phyloP scores from a whole-genome alignment of 306 rosid genomes.

The Casuarina cunninghamiana region DNA sequence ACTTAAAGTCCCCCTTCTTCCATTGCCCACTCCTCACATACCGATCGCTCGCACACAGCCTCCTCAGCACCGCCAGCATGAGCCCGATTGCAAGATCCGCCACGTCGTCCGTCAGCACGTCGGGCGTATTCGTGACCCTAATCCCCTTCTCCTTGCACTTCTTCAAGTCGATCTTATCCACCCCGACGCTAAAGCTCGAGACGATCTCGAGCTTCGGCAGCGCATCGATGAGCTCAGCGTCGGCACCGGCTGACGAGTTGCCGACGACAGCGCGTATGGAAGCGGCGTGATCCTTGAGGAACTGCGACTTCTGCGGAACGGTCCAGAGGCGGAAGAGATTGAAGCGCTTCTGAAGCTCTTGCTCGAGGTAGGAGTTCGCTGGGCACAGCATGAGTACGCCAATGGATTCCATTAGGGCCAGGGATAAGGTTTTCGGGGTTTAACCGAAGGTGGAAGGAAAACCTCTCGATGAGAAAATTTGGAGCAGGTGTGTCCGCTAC shows the following conservation, averaged over 20 bases:
- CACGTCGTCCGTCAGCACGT: slow-evolving; percentile 81
- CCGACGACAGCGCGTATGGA: slow-evolving; percentile 68
- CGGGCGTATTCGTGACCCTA: slow-evolving; percentile 73
- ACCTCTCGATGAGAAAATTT: neutral
- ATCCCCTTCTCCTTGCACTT: slow-evolving; percentile 68
- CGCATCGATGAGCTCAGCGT: slow-evolving; percentile 50
- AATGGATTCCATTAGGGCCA: slow-evolving; percentile 57
- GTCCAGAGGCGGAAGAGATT: slow-evolving; percentile 53
- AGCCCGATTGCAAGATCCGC: slow-evolving; percentile 73
- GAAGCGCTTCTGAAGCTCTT: slow-evolving; percentile 72
- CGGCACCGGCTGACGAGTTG: slow-evolving; percentile 42
- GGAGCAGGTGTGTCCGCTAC: neutral
- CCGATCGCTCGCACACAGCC: slow-evolving; percentile 63
- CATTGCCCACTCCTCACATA: slow-evolving; percentile 65
- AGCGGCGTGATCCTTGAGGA: slow-evolving; percentile 38
- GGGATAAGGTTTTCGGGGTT: slow-evolving; percentile 4
- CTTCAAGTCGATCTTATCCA: slow-evolving; percentile 61
- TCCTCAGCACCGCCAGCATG: slow-evolving; percentile 52
- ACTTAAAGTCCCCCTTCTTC: slow-evolving; percentile 63
- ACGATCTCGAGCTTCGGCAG: slow-evolving; percentile 76
- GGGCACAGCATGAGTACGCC: slow-evolving; percentile 51
- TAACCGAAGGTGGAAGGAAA: neutral
- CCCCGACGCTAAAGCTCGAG: slow-evolving; percentile 69
- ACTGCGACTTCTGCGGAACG: slow-evolving; percentile 33
- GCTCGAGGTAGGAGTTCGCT: slow-evolving; percentile 54